Evolutionary conservation across 148 eudicot species (phyloP).

Genomic region (Polygonum aviculare): DNA sequence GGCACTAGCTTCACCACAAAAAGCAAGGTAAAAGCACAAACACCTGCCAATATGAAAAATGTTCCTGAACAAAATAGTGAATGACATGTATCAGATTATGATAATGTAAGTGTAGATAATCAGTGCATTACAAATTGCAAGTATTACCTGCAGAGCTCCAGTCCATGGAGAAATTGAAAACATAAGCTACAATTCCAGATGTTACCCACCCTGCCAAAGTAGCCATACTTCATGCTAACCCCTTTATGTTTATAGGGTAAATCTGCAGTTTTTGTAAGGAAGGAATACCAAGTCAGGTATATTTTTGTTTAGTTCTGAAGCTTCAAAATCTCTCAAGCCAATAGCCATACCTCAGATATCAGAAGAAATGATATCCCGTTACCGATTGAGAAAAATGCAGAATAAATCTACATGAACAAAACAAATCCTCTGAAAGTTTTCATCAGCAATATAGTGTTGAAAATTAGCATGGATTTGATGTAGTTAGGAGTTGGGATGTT

Average conservation of each 20-base stretch:
- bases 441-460: neutral
- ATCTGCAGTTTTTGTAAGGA: neutral
- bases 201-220: constrained; percentile 4
- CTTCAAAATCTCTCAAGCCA: too few species aligned
- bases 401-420: neutral
- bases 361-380: neutral
- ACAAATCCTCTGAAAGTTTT: too few species aligned
- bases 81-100: neutral
- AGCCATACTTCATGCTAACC: constrained; percentile 8
- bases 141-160: constrained; percentile 13
- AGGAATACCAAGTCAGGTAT: too few species aligned
- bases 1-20: constrained; percentile 8
- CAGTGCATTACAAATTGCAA: too few species aligned
- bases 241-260: constrained; percentile 7
- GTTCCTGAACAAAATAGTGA: neutral
- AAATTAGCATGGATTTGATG: neutral
- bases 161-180: constrained; percentile 9
- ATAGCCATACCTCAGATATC: constrained; percentile 2
- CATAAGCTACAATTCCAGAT: neutral
- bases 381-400: neutral
- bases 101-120: too few species aligned
- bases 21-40: neutral
- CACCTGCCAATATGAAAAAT: neutral
- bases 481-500: neutral
- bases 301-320: too few species aligned